Evolutionary conservation across 345 rosid genomes (phyloP), one percentile per base, ranked within the genome.

Genomic region (Aquilaria yunnanensis): DNA sequence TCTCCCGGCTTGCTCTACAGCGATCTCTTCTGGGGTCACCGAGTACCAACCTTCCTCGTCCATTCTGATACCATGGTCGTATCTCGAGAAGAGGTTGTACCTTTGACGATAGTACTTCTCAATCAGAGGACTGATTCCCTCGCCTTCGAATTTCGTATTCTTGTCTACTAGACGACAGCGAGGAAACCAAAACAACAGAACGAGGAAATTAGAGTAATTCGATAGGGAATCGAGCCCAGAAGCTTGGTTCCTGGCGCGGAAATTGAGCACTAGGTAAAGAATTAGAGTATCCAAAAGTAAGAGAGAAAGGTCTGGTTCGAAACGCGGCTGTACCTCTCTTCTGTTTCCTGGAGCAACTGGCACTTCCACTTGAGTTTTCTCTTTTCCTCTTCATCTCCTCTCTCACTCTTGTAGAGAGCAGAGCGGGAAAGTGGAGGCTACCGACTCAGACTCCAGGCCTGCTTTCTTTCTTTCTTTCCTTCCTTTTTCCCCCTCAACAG

Each of bases 21-120:
- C 80, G 23, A 82, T 78, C 56, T 62, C 76, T 70, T 79, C 81
- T 0, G 83, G 83, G 10, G 86, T 77, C 3, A 82, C 80, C 0
- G 81, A 77, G 57, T 67, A 82, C 81, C 80, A 79, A 12, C 83
- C 83, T 70, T 79, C 83, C 69, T 82, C 86, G 11, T 79, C 83
- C 75, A 79, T 64, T 56, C 47, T 5, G 34, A 82, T 71, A 10
- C 86, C 86, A 68, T 74, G 46, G 5, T 79, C 84, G 8, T 63
- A 79, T 63, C 65, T 74, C 0, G 81, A 79, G 74, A 82, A 79
- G 6, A 82, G 81, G 56, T 30, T 14, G 64, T 82, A 79, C 32
- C 83, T 74, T 70, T 82, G 81, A 33, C 67, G 54, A 78, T 83
- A 77, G 43, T 77, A 82, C 73, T 72, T 76, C 14, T 10, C 29